Evolutionary conservation across 163 green algal genomes (phyloP).

Genomic region (Scenedesmus sp.): DNA sequence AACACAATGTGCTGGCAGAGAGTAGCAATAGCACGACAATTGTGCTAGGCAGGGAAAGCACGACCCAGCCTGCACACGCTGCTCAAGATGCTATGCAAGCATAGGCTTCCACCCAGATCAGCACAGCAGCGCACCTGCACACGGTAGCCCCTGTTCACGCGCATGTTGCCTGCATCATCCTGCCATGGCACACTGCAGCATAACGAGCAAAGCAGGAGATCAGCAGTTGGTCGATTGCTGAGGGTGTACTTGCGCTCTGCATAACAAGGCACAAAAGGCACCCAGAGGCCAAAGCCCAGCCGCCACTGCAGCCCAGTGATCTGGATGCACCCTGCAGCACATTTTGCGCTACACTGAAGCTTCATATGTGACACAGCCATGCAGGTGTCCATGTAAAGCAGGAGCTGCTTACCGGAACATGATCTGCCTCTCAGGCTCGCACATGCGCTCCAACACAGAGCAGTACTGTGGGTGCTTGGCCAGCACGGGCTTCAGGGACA

Average conservation of each 20-base stretch:
- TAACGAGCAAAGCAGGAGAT: slow-evolving; percentile 46
- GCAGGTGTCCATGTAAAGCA: not conserved
- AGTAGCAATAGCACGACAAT: no score
- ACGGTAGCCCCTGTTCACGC: slow-evolving; percentile 82
- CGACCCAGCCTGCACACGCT: no score
- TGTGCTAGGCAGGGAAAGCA: no score
- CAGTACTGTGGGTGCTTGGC: slow-evolving; percentile 73
- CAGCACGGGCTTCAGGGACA: slow-evolving; percentile 77
- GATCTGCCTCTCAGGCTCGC: slow-evolving; percentile 85
- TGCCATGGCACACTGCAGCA: slow-evolving; percentile 70
- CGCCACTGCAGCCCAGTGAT: not conserved
- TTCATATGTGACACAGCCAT: not conserved
- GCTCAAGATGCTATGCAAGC: not conserved
- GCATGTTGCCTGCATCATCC: slow-evolving; percentile 68
- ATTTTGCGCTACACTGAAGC: no score
- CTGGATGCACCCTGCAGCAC: not conserved
- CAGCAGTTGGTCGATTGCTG: not conserved
- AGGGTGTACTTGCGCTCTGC: not conserved
- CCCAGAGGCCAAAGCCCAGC: not conserved
- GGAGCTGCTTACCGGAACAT: slow-evolving; percentile 67
- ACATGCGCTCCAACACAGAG: slow-evolving; percentile 70
- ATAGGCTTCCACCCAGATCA: not conserved
- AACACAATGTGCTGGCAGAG: no score
- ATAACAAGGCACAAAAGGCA: slow-evolving; percentile 16
- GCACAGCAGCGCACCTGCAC: slow-evolving; percentile 26